Percentiles rank a stretch among this genome's conserved stretches.
These are phyloP conservation scores for Apium graveolens DNA, from an alignment of 129 eudicot species.

Conservation along the genomic window DNA sequence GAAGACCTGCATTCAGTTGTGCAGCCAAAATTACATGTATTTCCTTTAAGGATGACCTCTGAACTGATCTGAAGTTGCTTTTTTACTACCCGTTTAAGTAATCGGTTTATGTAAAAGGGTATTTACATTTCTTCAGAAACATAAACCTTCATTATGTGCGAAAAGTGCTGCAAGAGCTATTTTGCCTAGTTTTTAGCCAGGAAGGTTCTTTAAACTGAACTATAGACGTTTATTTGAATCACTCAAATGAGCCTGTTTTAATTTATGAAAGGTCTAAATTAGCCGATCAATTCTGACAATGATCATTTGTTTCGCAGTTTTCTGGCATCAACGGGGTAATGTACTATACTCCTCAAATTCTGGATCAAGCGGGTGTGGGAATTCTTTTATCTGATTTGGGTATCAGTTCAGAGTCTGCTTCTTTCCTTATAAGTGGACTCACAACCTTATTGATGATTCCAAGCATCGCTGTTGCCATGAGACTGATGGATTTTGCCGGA, in stretches of 20 bases:
- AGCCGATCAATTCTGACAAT: background rate
- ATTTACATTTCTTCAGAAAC: background rate
- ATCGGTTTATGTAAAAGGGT: background rate
- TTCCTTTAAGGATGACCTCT: background rate
- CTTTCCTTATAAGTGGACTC: slow-evolving; percentile 71
- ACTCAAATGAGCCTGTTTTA: background rate
- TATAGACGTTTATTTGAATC: background rate
- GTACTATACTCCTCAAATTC: slow-evolving; percentile 94
- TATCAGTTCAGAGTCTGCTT: slow-evolving; percentile 59
- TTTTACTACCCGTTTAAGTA: background rate
- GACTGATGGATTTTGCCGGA: slow-evolving; percentile 81
- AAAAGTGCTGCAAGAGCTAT: background rate
- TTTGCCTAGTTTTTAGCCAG: background rate
- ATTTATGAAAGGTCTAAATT: background rate
- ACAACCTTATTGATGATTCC: slow-evolving; percentile 87
- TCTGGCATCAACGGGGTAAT: slow-evolving; percentile 87
- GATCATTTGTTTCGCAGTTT: slow-evolving; percentile 34
- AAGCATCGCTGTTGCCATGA: slow-evolving; percentile 75
- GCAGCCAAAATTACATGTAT: background rate
- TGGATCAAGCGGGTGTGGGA: slow-evolving; percentile 86
- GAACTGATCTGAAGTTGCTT: background rate
- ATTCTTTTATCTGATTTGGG: slow-evolving; percentile 66
- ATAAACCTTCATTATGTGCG: background rate
- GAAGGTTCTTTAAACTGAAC: background rate
- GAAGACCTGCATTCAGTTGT: background rate